Percentiles rank a stretch among this genome's conserved stretches.
phyloP scores from a whole-genome alignment of 148 eudicot genomes.

The Rhododendron ferrugineum region DNA sequence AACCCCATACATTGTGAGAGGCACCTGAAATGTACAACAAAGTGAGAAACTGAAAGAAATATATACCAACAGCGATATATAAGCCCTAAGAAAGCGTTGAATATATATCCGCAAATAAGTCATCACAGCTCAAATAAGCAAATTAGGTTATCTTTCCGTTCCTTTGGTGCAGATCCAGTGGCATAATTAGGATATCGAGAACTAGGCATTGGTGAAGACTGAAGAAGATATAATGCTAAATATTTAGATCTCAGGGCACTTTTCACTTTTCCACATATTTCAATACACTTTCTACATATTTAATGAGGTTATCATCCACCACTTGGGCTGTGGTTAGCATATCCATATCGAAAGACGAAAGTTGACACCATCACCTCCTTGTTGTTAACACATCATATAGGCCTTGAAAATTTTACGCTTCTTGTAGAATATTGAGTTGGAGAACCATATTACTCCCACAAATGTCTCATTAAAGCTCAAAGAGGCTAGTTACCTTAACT shows the following conservation, averaged over 20 bases:
- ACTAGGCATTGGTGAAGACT: not conserved
- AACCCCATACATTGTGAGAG: slow-evolving; percentile 70
- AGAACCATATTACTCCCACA: not conserved
- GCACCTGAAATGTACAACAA: slow-evolving; percentile 36
- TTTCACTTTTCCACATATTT: not conserved
- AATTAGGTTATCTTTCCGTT: not conserved
- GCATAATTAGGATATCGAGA: not conserved
- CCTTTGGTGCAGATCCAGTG: not conserved
- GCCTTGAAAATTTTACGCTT: not conserved
- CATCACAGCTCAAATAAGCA: not conserved
- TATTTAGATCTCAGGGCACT: not conserved
- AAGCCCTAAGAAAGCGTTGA: not conserved
- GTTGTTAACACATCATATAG: not conserved
- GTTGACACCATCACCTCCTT: not conserved
- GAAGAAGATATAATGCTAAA: not conserved
- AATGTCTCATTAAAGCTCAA: not conserved
- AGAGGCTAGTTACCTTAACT: slow-evolving; percentile 8
- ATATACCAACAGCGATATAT: not conserved
- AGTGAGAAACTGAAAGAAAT: not conserved
- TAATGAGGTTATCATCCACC: not conserved
- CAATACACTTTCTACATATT: not conserved
- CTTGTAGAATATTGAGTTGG: not conserved
- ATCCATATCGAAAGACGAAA: not conserved
- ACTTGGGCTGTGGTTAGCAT: not conserved
- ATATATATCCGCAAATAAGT: not conserved